Base-by-base conservation (phyloP, 202 grass and related monocot genomes). In the Digitaria exilis region DNA sequence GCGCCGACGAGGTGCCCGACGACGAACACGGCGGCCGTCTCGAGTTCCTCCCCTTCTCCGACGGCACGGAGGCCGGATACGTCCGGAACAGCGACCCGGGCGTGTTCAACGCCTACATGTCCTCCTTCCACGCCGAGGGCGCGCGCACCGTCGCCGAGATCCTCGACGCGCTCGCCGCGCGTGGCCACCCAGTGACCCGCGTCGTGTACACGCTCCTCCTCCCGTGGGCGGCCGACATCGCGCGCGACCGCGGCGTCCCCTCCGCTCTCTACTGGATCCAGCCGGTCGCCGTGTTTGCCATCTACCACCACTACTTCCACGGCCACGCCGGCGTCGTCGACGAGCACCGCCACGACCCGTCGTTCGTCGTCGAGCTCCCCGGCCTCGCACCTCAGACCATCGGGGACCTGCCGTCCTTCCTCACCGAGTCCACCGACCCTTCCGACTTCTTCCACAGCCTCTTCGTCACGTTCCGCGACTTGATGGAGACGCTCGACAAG, bases 241-340 rank as follows among this genome's bases (percentile, higher is more conserved):
- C 89, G 4, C 84, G 77, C 3, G 50, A 65, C 0, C 87, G 82
- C 7, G 80, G 84, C 41, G 66, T 97, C 6, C 73, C 81, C 0
- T 89, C 87, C 28, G 69, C 84, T 50, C 87, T 89, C 71, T 91
- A 91, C 88, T 97, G 89, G 91, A 97, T 97, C 59, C 94, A 97
- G 78, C 91, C 94, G 4, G 82, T 69, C 73, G 30, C 82, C 63
- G 88, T 97, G 35, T 66, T 97, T 34, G 87, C 91, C 84, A 77
- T 91, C 55, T 97, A 91, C 65, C 58, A 91, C 86, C 86, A 91
- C 84, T 91, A 81, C 79, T 89, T 87, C 91, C 88, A 86, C 72
- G 88, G 84, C 48, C 46, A 76, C 37, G 73, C 15, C 54, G 70
- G 17, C 50, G 29, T 73, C 56, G 35, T 94, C 45, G 79, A 39